Evolutionary conservation across 768 basidiomycete genomes (phyloP).

Genomic region (Hericium alpestre): DNA sequence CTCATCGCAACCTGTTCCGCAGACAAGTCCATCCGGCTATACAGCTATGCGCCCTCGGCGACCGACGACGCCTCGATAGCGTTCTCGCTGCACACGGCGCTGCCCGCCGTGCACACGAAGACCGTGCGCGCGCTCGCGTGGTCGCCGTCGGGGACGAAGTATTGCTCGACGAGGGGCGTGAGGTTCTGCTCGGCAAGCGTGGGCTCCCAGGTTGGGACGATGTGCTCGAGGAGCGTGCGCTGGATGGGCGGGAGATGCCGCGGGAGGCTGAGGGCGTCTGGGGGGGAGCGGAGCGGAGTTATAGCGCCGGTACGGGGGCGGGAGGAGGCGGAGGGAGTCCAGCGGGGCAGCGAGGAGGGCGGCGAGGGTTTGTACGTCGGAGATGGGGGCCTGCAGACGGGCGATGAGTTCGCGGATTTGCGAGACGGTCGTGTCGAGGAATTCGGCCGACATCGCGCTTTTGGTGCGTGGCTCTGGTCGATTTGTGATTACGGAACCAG

Average conservation of each 20-base stretch:
- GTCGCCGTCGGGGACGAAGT: conserved; percentile 79
- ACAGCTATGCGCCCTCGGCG: conserved; percentile 40
- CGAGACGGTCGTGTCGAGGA: not conserved
- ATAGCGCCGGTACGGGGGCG: conserved; percentile 40
- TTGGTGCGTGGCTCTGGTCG: too few relatives aligned
- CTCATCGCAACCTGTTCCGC: conserved; percentile 88
- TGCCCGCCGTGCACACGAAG: conserved; percentile 77
- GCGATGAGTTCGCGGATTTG: conserved; percentile 20
- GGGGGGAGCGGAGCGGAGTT: conserved; percentile 29
- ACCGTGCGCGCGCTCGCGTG: conserved; percentile 83
- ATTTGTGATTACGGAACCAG: too few relatives aligned
- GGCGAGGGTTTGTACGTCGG: conserved; percentile 42
- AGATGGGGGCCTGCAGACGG: conserved; percentile 23
- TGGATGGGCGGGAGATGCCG: conserved; percentile 50
- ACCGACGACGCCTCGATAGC: conserved; percentile 10
- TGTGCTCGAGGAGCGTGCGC: conserved; percentile 45
- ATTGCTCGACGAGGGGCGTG: conserved; percentile 44
- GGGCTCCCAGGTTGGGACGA: conserved; percentile 61
- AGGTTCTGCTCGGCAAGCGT: conserved; percentile 39
- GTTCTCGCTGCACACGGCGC: conserved; percentile 51
- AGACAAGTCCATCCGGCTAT: conserved; percentile 86
- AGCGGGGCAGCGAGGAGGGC: conserved; percentile 50
- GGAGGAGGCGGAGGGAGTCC: conserved; percentile 44
- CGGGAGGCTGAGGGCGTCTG: conserved; percentile 21
- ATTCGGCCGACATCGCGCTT: not conserved